Conservation (phyloP, 768 basidiomycete species). For the Suillus paluster region DNA sequence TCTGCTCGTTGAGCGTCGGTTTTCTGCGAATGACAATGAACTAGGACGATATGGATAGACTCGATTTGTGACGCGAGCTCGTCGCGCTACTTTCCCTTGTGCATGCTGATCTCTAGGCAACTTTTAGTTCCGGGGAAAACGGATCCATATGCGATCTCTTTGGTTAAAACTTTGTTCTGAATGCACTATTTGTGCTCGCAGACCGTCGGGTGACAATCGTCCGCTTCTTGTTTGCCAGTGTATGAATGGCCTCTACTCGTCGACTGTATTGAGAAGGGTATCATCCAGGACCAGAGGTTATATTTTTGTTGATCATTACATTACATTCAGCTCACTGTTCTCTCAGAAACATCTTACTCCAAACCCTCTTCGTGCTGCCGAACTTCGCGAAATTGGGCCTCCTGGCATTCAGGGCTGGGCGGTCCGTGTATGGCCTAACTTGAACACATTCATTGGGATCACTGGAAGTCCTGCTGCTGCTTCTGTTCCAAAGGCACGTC, state of each 20-base stretch:
- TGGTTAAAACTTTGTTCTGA: constrained; percentile 16
- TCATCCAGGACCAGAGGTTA: constrained; percentile 11
- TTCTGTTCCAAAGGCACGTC: constrained; percentile 9
- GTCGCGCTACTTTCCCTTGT: no score
- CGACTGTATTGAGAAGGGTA: constrained; percentile 11
- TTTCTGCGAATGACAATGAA: background rate
- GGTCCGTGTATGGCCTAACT: constrained; percentile 10
- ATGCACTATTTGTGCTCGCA: constrained; percentile 13
- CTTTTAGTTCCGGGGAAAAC: constrained; percentile 16
- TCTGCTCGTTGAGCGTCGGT: background rate
- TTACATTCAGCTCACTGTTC: background rate
- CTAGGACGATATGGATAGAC: background rate
- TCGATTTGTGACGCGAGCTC: background rate
- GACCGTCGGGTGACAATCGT: constrained; percentile 4
- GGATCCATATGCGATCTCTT: constrained; percentile 22
- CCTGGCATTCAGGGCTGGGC: constrained; percentile 3
- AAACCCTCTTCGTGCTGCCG: constrained; percentile 12
- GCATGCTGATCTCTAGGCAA: background rate
- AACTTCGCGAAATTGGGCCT: constrained; percentile 10
- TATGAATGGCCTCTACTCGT: constrained; percentile 7
- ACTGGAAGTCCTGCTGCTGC: constrained; percentile 8
- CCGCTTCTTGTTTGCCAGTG: background rate
- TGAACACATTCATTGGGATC: background rate
- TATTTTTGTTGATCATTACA: background rate
- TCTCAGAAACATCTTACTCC: constrained; percentile 11